These are phyloP conservation scores for Lecanicillium sp. DNA, from an alignment of 2,329 filamentous ascomycete genomes.

Conservation along the genomic window DNA sequence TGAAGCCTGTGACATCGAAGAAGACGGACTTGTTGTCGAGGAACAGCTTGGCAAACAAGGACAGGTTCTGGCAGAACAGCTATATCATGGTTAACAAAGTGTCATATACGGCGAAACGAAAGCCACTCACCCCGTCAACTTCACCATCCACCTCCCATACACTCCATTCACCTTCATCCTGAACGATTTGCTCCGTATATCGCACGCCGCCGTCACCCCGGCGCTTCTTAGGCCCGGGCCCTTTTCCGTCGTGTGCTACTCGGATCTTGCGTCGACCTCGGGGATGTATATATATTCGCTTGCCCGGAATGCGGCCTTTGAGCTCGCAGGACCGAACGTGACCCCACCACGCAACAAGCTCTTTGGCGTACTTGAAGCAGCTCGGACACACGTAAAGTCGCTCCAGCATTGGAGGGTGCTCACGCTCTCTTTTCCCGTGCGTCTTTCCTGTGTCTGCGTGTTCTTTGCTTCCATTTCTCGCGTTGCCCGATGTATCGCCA, in stretches of 20 bases:
- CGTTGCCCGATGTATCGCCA: conserved; percentile 39
- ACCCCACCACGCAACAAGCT: conserved; percentile 51
- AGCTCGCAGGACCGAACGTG: conserved; percentile 54
- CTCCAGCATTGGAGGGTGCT: conserved; percentile 47
- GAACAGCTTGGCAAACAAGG: conserved; percentile 93
- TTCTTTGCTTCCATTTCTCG: conserved; percentile 25
- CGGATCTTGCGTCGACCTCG: conserved; percentile 36
- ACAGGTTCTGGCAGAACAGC: conserved; percentile 92
- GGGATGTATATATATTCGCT: conserved; percentile 65
- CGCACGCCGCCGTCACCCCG: conserved; percentile 30
- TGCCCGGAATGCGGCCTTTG: conserved; percentile 52
- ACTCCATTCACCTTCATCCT: conserved; percentile 67
- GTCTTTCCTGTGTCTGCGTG: conserved; percentile 19
- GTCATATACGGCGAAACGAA: background rate
- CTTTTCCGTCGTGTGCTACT: conserved; percentile 27
- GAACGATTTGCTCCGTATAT: conserved; percentile 38
- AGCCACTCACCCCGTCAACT: conserved; percentile 59
- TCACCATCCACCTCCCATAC: conserved; percentile 93
- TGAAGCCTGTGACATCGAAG: conserved; percentile 90
- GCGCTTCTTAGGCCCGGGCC: conserved; percentile 32
- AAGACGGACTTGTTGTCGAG: conserved; percentile 98
- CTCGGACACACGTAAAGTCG: conserved; percentile 80
- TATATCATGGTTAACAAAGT: conserved; percentile 24
- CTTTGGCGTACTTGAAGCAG: conserved; percentile 87
- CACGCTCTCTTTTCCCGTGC: conserved; percentile 29